A percentile compares a stretch with the other conserved stretches of the same genome.
phyloP scores from a whole-genome alignment of 768 basidiomycete species.

The Rhizopogon salebrosus region DNA sequence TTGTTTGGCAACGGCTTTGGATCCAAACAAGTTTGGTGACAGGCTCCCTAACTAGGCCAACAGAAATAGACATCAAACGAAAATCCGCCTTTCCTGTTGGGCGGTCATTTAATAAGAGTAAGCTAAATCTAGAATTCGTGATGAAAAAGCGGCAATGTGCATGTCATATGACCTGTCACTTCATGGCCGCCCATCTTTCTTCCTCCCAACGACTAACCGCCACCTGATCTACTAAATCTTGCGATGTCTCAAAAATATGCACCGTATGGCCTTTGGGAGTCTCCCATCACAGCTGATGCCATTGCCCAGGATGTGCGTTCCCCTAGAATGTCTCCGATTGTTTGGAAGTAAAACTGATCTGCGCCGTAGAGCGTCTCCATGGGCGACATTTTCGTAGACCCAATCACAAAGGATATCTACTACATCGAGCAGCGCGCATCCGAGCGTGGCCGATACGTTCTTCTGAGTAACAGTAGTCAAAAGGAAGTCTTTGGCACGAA shows the following conservation, averaged over 20 bases:
- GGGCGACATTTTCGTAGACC: conserved; percentile 50
- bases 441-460: conserved; percentile 44
- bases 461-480: conserved; percentile 41
- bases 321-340: conserved; percentile 8
- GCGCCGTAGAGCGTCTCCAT: conserved; percentile 22
- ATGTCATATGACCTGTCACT: too few species aligned
- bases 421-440: conserved; percentile 55
- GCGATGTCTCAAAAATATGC: conserved; percentile 20
- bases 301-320: conserved; percentile 37
- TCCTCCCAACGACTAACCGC: background rate
- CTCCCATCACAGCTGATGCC: conserved; percentile 46
- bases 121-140: too few species aligned
- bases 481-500: conserved; percentile 45
- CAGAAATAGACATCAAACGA: too few species aligned
- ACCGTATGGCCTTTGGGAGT: conserved; percentile 58
- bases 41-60: too few species aligned
- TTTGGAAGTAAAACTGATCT: background rate
- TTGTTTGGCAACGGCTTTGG: background rate
- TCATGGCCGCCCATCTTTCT: background rate
- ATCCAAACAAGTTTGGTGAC: background rate
- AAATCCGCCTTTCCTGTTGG: too few species aligned
- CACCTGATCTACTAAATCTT: background rate
- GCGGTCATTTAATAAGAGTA: too few species aligned
- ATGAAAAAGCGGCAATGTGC: background rate
- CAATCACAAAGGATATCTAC: conserved; percentile 38